Conservation (phyloP, 2,329 filamentous ascomycete species). For the Fusarium liriodendri region DNA sequence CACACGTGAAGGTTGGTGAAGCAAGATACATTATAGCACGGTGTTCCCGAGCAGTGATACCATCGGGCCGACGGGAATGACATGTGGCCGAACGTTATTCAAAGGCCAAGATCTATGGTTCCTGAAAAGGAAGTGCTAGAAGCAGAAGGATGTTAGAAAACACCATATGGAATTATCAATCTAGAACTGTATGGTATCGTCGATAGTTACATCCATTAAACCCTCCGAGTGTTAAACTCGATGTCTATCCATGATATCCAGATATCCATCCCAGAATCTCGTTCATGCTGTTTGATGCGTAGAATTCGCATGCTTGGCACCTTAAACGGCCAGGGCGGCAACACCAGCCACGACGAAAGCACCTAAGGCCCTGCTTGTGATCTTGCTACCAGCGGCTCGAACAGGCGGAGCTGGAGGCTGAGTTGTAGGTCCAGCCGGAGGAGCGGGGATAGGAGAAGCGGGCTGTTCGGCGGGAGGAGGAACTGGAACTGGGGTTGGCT, state of each 20-base stretch:
- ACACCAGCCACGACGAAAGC: constrained; percentile 54
- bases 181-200: neutral
- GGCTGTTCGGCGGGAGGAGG: neutral
- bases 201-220: neutral
- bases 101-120: neutral
- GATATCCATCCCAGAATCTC: neutral
- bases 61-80: constrained; percentile 21
- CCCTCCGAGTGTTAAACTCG: neutral
- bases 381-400: constrained; percentile 53
- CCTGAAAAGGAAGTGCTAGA: neutral
- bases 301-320: too few relatives aligned
- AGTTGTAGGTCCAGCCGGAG: neutral
- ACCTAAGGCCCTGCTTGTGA: constrained; percentile 47
- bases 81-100: neutral
- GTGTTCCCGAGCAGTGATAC: neutral
- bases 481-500: neutral
- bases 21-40: neutral
- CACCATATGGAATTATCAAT: neutral
- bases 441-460: neutral
- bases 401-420: constrained; percentile 15
- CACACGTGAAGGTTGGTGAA: neutral
- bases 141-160: neutral
- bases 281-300: too few relatives aligned
- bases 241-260: neutral
- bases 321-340: constrained; percentile 52